A percentile compares a stretch with the other conserved stretches of the same genome.
These are phyloP conservation scores for Capsicum rhomboideum DNA, from an alignment of 257 asterid genomes.

Conservation along the genomic window DNA sequence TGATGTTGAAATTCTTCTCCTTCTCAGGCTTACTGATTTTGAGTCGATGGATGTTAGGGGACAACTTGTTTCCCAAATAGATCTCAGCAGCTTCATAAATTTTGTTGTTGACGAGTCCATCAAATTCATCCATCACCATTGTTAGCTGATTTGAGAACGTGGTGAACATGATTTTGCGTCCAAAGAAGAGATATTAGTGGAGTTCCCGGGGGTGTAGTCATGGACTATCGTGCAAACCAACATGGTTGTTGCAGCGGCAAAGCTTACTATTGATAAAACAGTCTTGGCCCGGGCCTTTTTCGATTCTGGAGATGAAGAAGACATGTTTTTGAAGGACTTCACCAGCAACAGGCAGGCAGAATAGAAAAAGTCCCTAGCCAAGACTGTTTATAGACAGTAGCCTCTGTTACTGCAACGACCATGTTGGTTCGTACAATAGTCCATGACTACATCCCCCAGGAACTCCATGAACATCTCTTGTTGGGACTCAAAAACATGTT, in stretches of 20 bases:
- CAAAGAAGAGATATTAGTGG: not conserved
- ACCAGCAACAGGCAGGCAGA: too few relatives aligned
- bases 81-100: slow-evolving; percentile 15
- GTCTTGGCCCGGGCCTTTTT: not conserved
- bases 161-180: not conserved
- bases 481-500: too few relatives aligned
- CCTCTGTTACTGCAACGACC: too few relatives aligned
- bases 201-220: slow-evolving; percentile 10
- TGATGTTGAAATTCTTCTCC: not conserved
- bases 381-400: too few relatives aligned
- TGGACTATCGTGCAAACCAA: slow-evolving; percentile 6
- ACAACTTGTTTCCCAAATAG: not conserved
- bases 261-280: slow-evolving; percentile 11
- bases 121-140: slow-evolving; percentile 5
- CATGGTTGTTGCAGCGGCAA: slow-evolving; percentile 11
- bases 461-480: too few relatives aligned
- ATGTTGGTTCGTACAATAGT: too few relatives aligned
- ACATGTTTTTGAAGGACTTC: not conserved
- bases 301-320: slow-evolving; percentile 8
- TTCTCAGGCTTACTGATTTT: slow-evolving; percentile 3
- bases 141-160: slow-evolving; percentile 1
- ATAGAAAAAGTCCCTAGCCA: too few relatives aligned
- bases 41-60: slow-evolving; percentile 4
- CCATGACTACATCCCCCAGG: too few relatives aligned
- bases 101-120: slow-evolving; percentile 1